Evolutionary conservation across 305 asterid species (phyloP).

Genomic region (Fraxinus angustifolia): DNA sequence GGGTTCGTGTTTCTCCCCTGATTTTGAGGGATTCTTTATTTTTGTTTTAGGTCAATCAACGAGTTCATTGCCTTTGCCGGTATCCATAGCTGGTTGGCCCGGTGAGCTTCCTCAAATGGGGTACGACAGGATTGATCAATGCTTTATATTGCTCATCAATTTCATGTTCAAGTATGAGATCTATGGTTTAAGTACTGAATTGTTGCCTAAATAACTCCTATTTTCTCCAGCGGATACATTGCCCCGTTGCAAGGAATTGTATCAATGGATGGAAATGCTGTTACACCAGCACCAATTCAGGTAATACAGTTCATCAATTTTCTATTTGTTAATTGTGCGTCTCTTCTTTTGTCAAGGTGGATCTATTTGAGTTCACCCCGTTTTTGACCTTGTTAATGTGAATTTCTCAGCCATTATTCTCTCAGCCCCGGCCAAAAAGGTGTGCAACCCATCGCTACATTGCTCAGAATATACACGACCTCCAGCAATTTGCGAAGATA

Average conservation of each 20-base stretch:
- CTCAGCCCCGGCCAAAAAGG: conserved; percentile 86
- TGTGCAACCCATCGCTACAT: conserved; percentile 96
- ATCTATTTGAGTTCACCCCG: neutral
- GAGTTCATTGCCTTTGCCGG: neutral
- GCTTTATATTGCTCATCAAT: conserved; percentile 19
- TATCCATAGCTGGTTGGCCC: conserved; percentile 59
- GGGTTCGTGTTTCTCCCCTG: neutral
- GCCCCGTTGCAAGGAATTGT: conserved; percentile 86
- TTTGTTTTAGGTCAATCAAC: conserved; percentile 2
- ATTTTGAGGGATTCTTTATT: neutral
- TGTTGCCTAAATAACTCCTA: conserved; percentile 27
- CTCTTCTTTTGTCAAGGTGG: neutral
- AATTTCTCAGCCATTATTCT: conserved; percentile 54
- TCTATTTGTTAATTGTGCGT: neutral
- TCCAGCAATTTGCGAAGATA: conserved; percentile 79
- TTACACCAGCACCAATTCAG: conserved; percentile 66
- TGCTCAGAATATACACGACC: conserved; percentile 69
- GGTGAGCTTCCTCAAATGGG: conserved; percentile 94
- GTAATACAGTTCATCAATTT: conserved; percentile 23
- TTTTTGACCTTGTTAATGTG: neutral
- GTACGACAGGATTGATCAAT: conserved; percentile 39
- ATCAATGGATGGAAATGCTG: conserved; percentile 66
- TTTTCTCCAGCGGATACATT: conserved; percentile 62
- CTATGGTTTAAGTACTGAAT: conserved; percentile 16
- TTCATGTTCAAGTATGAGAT: conserved; percentile 14